Evolutionary conservation across 257 asterid species (phyloP).

Genomic region (Paraleonurus japonicus): DNA sequence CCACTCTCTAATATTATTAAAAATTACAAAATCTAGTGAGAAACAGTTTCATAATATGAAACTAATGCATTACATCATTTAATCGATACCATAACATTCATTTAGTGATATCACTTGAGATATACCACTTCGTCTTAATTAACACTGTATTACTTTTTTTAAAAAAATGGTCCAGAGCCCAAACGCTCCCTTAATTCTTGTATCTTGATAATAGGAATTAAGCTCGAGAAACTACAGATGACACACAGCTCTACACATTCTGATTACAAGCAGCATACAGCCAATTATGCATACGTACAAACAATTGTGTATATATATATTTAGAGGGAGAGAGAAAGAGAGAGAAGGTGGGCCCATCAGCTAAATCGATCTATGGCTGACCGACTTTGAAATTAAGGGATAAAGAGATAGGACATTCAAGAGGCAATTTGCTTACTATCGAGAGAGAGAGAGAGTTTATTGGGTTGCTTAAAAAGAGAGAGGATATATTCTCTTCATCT

Average conservation of each 20-base stretch:
- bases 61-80: too few species aligned
- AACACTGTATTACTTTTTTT: too few species aligned
- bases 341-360: conserved; percentile 40
- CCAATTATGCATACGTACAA: conserved; percentile 55
- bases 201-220: conserved; percentile 48
- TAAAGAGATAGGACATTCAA: conserved; percentile 49
- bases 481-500: conserved; percentile 55
- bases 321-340: conserved; percentile 22
- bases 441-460: conserved; percentile 10
- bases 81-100: too few species aligned
- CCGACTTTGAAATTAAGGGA: conserved; percentile 62
- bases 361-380: conserved; percentile 79
- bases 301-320: conserved; percentile 2
- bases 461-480: conserved; percentile 38
- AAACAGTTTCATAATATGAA: too few species aligned
- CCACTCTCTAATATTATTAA: too few species aligned
- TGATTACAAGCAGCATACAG: conserved; percentile 81
- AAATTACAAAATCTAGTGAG: too few species aligned
- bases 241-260: conserved; percentile 81
- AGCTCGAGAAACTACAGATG: conserved; percentile 64
- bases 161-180: neutral
- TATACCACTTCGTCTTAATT: too few species aligned
- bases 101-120: too few species aligned
- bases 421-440: conserved; percentile 24
- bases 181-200: neutral